A percentile compares a stretch with the other conserved stretches of the same genome.
These are phyloP conservation scores for Fusarium pilosicola DNA, from an alignment of 2,329 filamentous ascomycete species.

Conservation along the genomic window DNA sequence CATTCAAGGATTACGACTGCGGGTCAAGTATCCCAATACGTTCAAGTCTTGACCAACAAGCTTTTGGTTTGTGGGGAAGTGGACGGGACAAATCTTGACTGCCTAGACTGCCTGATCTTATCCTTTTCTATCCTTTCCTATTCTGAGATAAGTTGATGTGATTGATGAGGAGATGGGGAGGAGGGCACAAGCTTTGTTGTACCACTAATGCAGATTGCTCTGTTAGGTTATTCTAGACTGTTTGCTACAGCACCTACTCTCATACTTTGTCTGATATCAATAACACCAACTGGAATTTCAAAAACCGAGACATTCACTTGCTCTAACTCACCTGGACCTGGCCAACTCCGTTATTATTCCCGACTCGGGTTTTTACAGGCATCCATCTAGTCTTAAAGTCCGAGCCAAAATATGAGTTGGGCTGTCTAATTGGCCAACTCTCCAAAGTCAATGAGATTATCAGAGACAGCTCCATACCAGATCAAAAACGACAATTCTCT, in stretches of 20 bases:
- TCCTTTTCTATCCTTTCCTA: not conserved
- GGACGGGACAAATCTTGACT: constrained; percentile 33
- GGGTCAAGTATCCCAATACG: constrained; percentile 28
- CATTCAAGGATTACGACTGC: constrained; percentile 25
- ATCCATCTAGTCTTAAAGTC: not conserved
- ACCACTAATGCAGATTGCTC: constrained; percentile 20
- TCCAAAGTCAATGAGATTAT: constrained; percentile 10
- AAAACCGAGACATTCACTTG: not conserved
- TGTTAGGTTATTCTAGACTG: not conserved
- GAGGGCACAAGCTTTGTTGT: not conserved
- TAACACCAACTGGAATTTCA: not conserved
- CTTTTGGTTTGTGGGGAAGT: constrained; percentile 38
- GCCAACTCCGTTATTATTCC: constrained; percentile 11
- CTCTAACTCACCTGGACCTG: not conserved
- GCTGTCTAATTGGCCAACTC: not conserved
- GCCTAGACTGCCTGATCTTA: constrained; percentile 20
- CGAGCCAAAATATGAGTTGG: not conserved
- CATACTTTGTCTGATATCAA: not conserved
- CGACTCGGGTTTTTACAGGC: not conserved
- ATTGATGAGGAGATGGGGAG: not conserved
- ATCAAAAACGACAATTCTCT: not conserved
- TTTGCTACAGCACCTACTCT: not conserved
- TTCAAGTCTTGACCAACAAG: constrained; percentile 33
- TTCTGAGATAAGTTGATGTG: constrained; percentile 2
- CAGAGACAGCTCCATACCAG: constrained; percentile 9